Evolutionary conservation across 768 basidiomycete species (phyloP), one percentile per base, ranked within the genome.

Genomic region (Cystobasidium onofrii): DNA sequence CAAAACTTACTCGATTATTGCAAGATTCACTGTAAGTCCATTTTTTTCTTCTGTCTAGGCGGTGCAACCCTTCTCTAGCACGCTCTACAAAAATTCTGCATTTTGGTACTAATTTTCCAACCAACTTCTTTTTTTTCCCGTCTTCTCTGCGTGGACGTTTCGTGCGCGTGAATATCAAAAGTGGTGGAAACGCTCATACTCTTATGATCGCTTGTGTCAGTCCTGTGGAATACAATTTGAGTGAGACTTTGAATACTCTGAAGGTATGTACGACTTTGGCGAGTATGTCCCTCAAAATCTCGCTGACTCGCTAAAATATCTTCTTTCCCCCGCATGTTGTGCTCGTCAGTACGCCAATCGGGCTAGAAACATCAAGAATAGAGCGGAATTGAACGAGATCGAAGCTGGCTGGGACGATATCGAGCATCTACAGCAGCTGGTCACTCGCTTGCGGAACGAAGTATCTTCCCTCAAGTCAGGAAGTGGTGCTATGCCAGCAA

Each of bases 341-440:
- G n/a, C n/a, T n/a, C n/a, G 20, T 17, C 65, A 96, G 81, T 99
- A 98, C 79, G 96, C 95, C 39, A 94, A 96, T 77, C 89, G 96
- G 43, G 96, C 96, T 13, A 84, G 93, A 76, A 97, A 96, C 79
- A 99, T 99, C 84, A 95, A 94, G 83, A 99, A 99, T 78, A 86
- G 88, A 55, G 94, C 91, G 1, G 87, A 90, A 39, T 85, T 95
- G 65, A 95, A 93, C 79, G 91, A 95, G 82, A 89, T 88, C 78
- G 96, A 99, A 82, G 91, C 92, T 66, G 96, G 96, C 13, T 99
- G 96, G 96, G 95, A 97, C 76, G 96, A 99, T 80, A 84, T 98
- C 1, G 94, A 97, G 80, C 95, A 96, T 88, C 82, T 99, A 54
- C 96, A 98, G 81, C 86, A 86, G 66, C 90, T 89, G 63, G 87